A percentile compares a stretch with the other conserved stretches of the same genome.
phyloP scores from a whole-genome alignment of 2,329 filamentous ascomycete genomes.

The Xylariaceae sp. region DNA sequence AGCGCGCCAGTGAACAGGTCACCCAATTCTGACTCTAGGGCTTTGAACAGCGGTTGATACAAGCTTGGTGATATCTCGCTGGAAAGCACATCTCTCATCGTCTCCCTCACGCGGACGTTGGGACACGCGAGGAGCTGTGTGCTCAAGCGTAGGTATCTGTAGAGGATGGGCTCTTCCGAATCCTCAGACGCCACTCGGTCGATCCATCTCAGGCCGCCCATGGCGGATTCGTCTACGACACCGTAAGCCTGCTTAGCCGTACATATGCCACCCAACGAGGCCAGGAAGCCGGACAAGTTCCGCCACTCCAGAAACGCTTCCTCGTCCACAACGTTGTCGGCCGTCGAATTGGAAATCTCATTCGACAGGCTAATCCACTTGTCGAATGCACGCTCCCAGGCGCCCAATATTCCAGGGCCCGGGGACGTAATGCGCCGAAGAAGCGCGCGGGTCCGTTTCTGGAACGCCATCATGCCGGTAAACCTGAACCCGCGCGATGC shows the following conservation, averaged over 20 bases:
- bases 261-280: slow-evolving; percentile 61
- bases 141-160: slow-evolving; percentile 56
- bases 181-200: slow-evolving; percentile 54
- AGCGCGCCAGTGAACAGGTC: slow-evolving; percentile 54
- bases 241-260: slow-evolving; percentile 52
- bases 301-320: slow-evolving; percentile 58
- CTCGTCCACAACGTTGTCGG: slow-evolving; percentile 50
- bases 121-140: slow-evolving; percentile 60
- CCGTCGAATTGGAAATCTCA: slow-evolving; percentile 50
- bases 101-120: slow-evolving; percentile 60
- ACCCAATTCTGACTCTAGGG: slow-evolving; percentile 60
- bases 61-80: slow-evolving; percentile 58
- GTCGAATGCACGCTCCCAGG: slow-evolving; percentile 62
- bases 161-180: slow-evolving; percentile 55
- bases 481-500: slow-evolving; percentile 59
- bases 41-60: slow-evolving; percentile 58
- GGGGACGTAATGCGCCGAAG: slow-evolving; percentile 57
- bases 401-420: slow-evolving; percentile 59
- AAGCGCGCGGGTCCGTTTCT: slow-evolving; percentile 57
- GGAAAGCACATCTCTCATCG: slow-evolving; percentile 60
- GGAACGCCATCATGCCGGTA: slow-evolving; percentile 64
- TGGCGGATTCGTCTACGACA: slow-evolving; percentile 51
- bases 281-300: slow-evolving; percentile 63
- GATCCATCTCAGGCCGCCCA: slow-evolving; percentile 58
- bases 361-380: slow-evolving; percentile 60